Evolutionary conservation across 2,329 filamentous ascomycete genomes (phyloP), one percentile per base, ranked within the genome.

Genomic region (Curvularia verruculosa): DNA sequence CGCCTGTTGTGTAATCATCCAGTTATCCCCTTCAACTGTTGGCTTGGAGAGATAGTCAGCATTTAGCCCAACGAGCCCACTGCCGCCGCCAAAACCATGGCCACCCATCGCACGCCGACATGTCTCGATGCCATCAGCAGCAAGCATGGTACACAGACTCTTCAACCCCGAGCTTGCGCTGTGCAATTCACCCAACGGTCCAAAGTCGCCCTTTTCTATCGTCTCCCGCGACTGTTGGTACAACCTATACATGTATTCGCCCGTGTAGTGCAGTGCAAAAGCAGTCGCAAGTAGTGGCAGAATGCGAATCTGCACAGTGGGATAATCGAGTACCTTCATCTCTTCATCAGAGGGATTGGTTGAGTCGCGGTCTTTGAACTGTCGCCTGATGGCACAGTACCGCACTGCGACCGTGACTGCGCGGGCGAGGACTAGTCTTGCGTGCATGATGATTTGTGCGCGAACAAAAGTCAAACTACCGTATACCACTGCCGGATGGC

Each of bases 1-100:
- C 3, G 80, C 80, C 67, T 84, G 82, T 56, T 84, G 82, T 0
- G 81, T 83, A 39, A 84, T 84, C 82, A 84, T 84, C 81, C 81
- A 84, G 54, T 84, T 84, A 64, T 84, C 82, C 1, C 83, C 82
- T 60, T 85, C 82, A 2, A 85, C 83, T 0, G 82, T 84, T 0
- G 81, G 81, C 65, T 84, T 84, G 2, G 81, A 79, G 5, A 83
- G 72, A 50, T 83, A 83, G 63, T 82, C 80, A 13, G 78, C 75
- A 61, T 84, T 83, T 36, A 83, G 71, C 28, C 82, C 80, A 10
- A 84, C 80, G 29, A 84, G 76, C 1, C 82, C 82, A 64, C 80
- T 83, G 1, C 78, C 80, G 18, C 81, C 81, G 3, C 82, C 81
- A 60, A 83, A 84, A 0, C 82, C 82, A 66, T 84, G 82, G 0